Evolutionary conservation across 805 yeast genomes (phyloP).

Genomic region (Saccharomycopsis fermentans): DNA sequence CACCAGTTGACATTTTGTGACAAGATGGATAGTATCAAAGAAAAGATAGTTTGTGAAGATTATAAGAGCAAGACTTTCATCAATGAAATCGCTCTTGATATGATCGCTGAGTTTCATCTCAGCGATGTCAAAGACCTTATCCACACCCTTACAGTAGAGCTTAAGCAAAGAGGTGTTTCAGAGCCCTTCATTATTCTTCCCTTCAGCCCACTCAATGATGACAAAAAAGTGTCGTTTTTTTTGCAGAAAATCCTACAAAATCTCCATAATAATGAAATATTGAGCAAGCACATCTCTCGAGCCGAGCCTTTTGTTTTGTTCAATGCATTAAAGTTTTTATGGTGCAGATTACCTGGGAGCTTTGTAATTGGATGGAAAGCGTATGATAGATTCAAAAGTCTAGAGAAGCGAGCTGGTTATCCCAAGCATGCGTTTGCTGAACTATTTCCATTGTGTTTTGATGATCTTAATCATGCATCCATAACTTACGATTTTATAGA

Average conservation of each 20-base stretch:
- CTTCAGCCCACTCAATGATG: constrained; percentile 61
- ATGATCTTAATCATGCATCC: constrained; percentile 80
- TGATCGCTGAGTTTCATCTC: constrained; percentile 39
- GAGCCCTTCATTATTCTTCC: constrained; percentile 71
- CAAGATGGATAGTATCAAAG: not conserved
- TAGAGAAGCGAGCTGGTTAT: constrained; percentile 54
- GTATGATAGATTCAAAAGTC: constrained; percentile 55
- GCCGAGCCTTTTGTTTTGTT: constrained; percentile 64
- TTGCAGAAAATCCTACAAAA: constrained; percentile 39
- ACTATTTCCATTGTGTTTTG: constrained; percentile 74
- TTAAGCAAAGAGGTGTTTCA: constrained; percentile 59
- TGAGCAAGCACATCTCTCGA: constrained; percentile 35
- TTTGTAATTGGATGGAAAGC: constrained; percentile 83
- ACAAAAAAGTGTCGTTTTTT: constrained; percentile 46
- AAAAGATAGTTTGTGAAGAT: not conserved
- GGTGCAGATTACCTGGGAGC: constrained; percentile 76
- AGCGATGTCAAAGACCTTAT: constrained; percentile 56
- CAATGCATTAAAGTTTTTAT: constrained; percentile 67
- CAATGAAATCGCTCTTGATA: constrained; percentile 17
- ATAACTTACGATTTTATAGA: constrained; percentile 70
- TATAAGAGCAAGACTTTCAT: constrained; percentile 15
- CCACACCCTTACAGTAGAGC: constrained; percentile 59
- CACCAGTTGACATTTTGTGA: too few relatives aligned
- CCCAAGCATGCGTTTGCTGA: constrained; percentile 68
- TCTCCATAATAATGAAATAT: constrained; percentile 21